These are phyloP conservation scores for Thielaviopsis ethacetica DNA, from an alignment of 2,329 filamentous ascomycete species.

Conservation along the genomic window DNA sequence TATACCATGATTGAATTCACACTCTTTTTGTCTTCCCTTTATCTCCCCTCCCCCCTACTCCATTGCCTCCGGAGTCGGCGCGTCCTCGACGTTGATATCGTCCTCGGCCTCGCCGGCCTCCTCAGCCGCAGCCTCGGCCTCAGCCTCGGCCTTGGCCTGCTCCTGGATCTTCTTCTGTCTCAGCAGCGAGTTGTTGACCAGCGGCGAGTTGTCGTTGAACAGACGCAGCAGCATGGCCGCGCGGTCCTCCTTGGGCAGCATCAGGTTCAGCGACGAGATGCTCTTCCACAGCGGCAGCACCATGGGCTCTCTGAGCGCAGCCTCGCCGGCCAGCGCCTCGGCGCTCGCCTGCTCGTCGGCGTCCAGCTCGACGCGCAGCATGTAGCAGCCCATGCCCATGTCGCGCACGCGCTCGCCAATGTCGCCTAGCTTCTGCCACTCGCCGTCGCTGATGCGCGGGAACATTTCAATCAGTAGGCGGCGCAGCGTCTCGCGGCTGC, in stretches of 20 bases:
- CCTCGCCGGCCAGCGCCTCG: conserved; percentile 12
- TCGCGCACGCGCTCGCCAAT: conserved; percentile 70
- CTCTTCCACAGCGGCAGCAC: conserved; percentile 90
- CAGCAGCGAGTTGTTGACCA: conserved; percentile 53
- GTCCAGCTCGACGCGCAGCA: conserved; percentile 67
- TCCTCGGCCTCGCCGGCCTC: conserved; percentile 14
- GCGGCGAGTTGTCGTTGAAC: conserved; percentile 74
- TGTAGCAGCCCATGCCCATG: conserved; percentile 80
- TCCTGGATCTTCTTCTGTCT: conserved; percentile 27
- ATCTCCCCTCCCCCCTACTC: neutral
- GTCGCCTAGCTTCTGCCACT: conserved; percentile 64
- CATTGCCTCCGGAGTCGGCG: conserved; percentile 21
- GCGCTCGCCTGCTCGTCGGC: conserved; percentile 27
- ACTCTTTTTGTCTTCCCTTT: neutral
- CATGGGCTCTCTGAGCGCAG: conserved; percentile 56
- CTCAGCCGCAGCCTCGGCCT: conserved; percentile 15
- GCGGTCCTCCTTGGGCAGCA: conserved; percentile 95
- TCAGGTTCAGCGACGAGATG: conserved; percentile 79
- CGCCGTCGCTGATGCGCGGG: conserved; percentile 63
- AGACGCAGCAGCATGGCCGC: conserved; percentile 80
- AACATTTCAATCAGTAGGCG: conserved; percentile 92
- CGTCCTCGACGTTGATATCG: conserved; percentile 22
- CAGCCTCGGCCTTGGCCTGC: conserved; percentile 18
- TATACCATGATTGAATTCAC: neutral
- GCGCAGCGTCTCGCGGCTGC: conserved; percentile 62